These are phyloP conservation scores for Xerocomus minutiporus DNA, from an alignment of 1,284 basidiomycete species.

Conservation along the genomic window DNA sequence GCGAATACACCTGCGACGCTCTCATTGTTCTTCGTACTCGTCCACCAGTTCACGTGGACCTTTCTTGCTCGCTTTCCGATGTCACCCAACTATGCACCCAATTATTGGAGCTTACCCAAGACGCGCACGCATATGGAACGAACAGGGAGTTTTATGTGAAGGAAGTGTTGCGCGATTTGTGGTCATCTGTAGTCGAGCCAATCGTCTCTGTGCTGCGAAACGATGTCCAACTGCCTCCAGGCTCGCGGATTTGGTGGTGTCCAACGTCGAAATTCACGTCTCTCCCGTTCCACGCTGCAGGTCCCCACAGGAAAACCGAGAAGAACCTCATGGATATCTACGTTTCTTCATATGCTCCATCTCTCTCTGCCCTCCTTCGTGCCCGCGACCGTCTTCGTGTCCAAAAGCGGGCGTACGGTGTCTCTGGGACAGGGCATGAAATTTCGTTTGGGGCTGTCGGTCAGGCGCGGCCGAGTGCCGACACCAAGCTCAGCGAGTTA, in stretches of 20 bases:
- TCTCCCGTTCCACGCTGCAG: too few relatives aligned
- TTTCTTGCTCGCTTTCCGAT: background rate
- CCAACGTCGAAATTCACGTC: too few relatives aligned
- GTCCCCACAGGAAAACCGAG: too few relatives aligned
- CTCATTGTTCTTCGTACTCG: background rate
- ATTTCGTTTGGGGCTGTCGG: background rate
- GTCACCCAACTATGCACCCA: background rate
- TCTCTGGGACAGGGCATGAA: too few relatives aligned
- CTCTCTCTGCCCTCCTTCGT: slow-evolving; percentile 1
- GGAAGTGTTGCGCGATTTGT: background rate
- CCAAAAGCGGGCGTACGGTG: background rate
- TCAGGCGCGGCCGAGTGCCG: background rate
- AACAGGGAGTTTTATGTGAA: too few relatives aligned
- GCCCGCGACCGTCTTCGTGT: background rate
- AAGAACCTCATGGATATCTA: background rate
- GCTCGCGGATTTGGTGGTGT: too few relatives aligned
- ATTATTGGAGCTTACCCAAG: too few relatives aligned
- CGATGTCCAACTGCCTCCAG: background rate
- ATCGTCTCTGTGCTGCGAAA: background rate
- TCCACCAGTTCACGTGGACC: slow-evolving; percentile 9
- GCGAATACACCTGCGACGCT: too few relatives aligned
- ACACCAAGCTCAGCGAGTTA: background rate
- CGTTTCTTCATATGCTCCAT: slow-evolving; percentile 1
- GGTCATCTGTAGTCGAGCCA: background rate
- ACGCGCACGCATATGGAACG: too few relatives aligned